phyloP scores from a whole-genome alignment of 2,329 filamentous ascomycete species.

The Cryphonectria naterciae region DNA sequence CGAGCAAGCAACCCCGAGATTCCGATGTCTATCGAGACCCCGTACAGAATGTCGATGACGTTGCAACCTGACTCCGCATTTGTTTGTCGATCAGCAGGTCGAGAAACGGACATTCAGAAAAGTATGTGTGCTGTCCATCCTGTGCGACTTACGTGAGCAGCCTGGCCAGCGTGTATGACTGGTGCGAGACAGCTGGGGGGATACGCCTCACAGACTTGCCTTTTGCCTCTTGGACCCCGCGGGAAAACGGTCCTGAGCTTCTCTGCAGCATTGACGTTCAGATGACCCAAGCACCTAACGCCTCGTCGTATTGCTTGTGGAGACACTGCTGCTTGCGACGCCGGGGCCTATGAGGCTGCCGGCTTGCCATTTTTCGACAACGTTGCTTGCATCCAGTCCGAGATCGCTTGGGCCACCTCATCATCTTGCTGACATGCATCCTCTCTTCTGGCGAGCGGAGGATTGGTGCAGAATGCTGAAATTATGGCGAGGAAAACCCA shows the following conservation, averaged over 20 bases:
- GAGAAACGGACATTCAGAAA: neutral
- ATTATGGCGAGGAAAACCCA: neutral
- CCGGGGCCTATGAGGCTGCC: neutral
- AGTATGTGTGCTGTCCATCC: no score
- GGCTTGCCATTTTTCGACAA: constrained; percentile 9
- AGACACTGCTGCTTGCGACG: constrained; percentile 5
- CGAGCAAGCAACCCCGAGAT: neutral
- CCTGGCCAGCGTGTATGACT: neutral
- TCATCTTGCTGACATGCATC: neutral
- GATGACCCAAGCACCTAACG: constrained; percentile 2
- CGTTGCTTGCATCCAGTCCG: constrained; percentile 3
- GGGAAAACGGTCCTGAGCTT: neutral
- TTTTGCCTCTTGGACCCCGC: neutral
- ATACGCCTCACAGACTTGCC: neutral
- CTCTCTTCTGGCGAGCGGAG: neutral
- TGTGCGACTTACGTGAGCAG: constrained; percentile 8
- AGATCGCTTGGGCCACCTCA: constrained; percentile 15
- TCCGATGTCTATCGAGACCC: neutral
- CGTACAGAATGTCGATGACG: constrained; percentile 3
- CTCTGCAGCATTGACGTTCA: neutral
- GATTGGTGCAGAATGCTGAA: neutral
- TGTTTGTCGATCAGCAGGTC: neutral
- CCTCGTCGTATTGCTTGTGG: constrained; percentile 12
- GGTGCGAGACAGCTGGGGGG: constrained; percentile 1
- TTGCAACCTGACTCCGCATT: neutral